Conservation (phyloP, 2,329 filamentous ascomycete genomes). For the Sclerotinia glacialis region DNA sequence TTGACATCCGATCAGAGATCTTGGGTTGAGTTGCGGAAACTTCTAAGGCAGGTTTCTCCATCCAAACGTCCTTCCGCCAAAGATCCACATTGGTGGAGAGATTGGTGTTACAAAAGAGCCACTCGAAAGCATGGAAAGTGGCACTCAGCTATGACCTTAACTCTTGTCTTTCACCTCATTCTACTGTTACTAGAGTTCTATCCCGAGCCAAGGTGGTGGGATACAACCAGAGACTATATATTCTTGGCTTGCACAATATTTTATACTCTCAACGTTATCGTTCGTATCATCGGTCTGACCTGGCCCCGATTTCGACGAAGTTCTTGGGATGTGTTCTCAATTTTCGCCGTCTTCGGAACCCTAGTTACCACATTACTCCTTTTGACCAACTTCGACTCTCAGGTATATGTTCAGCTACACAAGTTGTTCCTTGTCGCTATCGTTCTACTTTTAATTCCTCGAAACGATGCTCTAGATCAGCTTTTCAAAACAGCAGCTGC, state of each 20-base stretch:
- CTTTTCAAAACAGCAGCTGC: constrained; percentile 98
- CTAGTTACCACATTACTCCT: constrained; percentile 79
- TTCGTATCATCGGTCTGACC: constrained; percentile 83
- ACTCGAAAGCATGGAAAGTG: constrained; percentile 92
- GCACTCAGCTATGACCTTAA: constrained; percentile 76
- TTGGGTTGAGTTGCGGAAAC: constrained; percentile 91
- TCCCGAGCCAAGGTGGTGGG: constrained; percentile 70
- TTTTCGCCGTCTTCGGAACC: constrained; percentile 75
- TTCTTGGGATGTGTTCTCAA: constrained; percentile 91
- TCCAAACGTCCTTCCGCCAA: constrained; percentile 87
- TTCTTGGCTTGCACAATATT: constrained; percentile 80
- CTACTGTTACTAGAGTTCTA: constrained; percentile 85
- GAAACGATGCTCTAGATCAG: constrained; percentile 95
- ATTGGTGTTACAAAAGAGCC: constrained; percentile 92
- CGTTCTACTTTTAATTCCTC: constrained; percentile 83
- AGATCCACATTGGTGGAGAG: constrained; percentile 73
- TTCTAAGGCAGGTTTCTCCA: constrained; percentile 87
- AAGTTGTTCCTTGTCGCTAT: constrained; percentile 93
- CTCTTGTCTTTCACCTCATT: constrained; percentile 78
- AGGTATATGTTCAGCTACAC: constrained; percentile 74
- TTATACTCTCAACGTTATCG: constrained; percentile 77
- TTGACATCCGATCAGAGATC: constrained; percentile 93
- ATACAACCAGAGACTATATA: constrained; percentile 64
- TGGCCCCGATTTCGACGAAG: constrained; percentile 91
- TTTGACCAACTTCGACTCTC: constrained; percentile 56